Evolutionary conservation across 2,329 filamentous ascomycete species (phyloP).

Genomic region (Lecanicillium sp.): DNA sequence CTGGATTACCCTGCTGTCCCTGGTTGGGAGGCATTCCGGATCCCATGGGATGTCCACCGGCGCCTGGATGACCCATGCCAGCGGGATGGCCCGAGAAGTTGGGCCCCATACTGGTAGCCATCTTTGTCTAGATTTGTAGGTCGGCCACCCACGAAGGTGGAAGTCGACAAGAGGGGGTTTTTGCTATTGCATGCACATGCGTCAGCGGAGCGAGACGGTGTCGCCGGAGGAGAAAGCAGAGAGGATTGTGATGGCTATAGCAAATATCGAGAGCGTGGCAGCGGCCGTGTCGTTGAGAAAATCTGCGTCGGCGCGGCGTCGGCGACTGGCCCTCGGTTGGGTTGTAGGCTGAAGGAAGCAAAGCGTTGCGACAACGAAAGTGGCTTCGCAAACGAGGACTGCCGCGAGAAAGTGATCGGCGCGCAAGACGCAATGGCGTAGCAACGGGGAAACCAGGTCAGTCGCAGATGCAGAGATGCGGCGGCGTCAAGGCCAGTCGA

Average conservation of each 20-base stretch:
- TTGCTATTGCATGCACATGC: slow-evolving; percentile 43
- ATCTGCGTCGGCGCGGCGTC: no score
- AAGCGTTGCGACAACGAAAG: no score
- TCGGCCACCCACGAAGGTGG: slow-evolving; percentile 51
- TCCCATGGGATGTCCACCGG: slow-evolving; percentile 56
- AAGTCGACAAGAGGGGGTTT: slow-evolving; percentile 44
- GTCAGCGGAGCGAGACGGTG: slow-evolving; percentile 7
- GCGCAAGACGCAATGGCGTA: no score
- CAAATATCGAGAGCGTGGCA: no score
- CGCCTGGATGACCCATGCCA: slow-evolving; percentile 64
- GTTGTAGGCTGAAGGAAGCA: no score
- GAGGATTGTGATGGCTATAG: no score
- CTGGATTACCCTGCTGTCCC: slow-evolving; percentile 60
- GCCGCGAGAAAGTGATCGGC: no score
- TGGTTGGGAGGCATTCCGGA: slow-evolving; percentile 59
- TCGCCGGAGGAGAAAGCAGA: background rate
- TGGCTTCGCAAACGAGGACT: no score
- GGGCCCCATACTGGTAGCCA: slow-evolving; percentile 56
- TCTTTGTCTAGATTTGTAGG: slow-evolving; percentile 45
- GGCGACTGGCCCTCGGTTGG: no score
- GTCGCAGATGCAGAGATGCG: background rate
- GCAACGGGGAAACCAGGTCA: no score
- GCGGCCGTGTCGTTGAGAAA: no score
- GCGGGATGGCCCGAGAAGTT: slow-evolving; percentile 60
- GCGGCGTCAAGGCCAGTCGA: background rate